A percentile compares a stretch with the other conserved stretches of the same genome.
phyloP scores from a whole-genome alignment of 2,329 filamentous ascomycete species.

The Fusarium fujikuroi region DNA sequence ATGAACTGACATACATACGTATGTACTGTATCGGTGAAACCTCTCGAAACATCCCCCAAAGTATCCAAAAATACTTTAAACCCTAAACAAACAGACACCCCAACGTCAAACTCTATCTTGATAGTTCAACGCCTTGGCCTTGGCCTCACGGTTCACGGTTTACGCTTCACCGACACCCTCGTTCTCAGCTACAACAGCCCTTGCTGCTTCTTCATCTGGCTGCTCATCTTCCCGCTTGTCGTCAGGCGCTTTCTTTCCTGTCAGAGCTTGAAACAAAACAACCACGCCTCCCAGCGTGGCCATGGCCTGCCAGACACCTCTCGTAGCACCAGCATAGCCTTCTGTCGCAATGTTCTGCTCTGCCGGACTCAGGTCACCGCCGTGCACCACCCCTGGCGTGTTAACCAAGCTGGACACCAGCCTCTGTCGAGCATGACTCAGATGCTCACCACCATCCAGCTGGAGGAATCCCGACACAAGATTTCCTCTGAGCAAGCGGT shows the following conservation, averaged over 20 bases:
- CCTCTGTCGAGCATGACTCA: conserved; percentile 49
- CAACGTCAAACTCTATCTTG: not conserved
- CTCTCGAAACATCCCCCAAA: not conserved
- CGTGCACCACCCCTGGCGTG: conserved; percentile 61
- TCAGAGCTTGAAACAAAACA: conserved; percentile 59
- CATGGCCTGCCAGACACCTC: conserved; percentile 60
- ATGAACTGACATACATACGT: not conserved
- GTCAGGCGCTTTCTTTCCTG: conserved; percentile 63
- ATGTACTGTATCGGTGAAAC: not conserved
- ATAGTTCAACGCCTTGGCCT: conserved; percentile 2
- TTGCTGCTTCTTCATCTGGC: conserved; percentile 47
- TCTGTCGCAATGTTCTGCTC: conserved; percentile 59
- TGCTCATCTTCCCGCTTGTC: conserved; percentile 56
- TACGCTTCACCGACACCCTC: conserved; percentile 48
- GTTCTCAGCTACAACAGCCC: conserved; percentile 42
- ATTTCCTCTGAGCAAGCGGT: conserved; percentile 65
- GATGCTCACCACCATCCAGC: conserved; percentile 53
- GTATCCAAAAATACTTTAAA: conserved; percentile 1
- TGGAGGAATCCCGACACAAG: conserved; percentile 67
- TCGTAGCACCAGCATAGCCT: conserved; percentile 59
- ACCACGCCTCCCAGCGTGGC: conserved; percentile 57
- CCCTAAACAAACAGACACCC: not conserved
- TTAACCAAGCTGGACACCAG: conserved; percentile 62
- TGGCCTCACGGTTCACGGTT: not conserved
- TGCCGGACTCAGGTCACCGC: conserved; percentile 52